Conservation (phyloP, 2,329 filamentous ascomycete genomes). For the Allantophomopsis lycopodina region DNA sequence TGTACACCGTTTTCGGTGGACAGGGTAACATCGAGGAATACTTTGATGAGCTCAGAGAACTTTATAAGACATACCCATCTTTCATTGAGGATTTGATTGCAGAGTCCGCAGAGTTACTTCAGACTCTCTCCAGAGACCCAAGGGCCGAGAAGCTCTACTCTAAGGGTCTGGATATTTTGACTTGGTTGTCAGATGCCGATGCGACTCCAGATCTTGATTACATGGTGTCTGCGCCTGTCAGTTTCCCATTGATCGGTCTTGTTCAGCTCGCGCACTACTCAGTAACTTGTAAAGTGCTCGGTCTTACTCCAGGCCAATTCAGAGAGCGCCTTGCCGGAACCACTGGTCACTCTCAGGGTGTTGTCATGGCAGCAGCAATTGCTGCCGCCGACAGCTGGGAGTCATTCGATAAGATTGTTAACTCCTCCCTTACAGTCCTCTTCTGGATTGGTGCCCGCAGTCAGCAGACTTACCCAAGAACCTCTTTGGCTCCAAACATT, state of each 20-base stretch:
- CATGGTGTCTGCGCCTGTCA: conserved; percentile 86
- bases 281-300: conserved; percentile 84
- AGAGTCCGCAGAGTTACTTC: conserved; percentile 74
- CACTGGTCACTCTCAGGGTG: conserved; percentile 92
- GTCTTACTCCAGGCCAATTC: conserved; percentile 78
- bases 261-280: conserved; percentile 94
- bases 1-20: conserved; percentile 92
- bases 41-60: conserved; percentile 89
- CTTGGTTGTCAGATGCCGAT: conserved; percentile 82
- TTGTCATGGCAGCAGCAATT: conserved; percentile 85
- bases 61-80: conserved; percentile 81
- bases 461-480: conserved; percentile 93
- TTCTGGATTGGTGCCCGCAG: conserved; percentile 98
- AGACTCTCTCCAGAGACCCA: conserved; percentile 68
- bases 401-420: conserved; percentile 68
- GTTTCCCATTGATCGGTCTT: conserved; percentile 87
- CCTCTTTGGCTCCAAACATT: conserved; percentile 80
- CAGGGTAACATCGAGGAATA: conserved; percentile 99
- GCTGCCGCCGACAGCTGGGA: conserved; percentile 90
- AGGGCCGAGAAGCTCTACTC: conserved; percentile 90
- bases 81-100: conserved; percentile 80
- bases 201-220: conserved; percentile 90
- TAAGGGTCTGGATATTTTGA: conserved; percentile 90
- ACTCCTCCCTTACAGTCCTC: conserved; percentile 74
- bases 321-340: conserved; percentile 74